phyloP scores from a whole-genome alignment of 495 filamentous ascomycete genomes.

The Pseudotulostoma volvatum region DNA sequence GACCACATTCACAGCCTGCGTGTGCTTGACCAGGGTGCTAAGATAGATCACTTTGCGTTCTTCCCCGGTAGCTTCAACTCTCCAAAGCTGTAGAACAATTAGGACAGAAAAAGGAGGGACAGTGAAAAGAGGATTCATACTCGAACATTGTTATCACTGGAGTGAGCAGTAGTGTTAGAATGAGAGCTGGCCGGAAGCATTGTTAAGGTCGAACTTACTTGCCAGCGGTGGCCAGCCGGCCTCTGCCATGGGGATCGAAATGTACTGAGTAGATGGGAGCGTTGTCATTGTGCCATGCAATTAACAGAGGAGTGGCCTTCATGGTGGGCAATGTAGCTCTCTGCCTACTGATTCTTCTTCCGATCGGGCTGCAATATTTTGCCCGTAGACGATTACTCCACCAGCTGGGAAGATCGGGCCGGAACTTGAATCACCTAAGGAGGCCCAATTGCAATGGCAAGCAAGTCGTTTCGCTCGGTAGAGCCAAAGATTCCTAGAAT shows the following conservation, averaged over 20 bases:
- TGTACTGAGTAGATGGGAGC: slow-evolving; percentile 88
- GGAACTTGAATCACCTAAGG: background rate
- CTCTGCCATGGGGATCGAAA: slow-evolving; percentile 88
- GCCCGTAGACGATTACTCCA: background rate
- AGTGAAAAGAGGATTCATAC: slow-evolving; percentile 35
- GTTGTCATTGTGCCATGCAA: slow-evolving; percentile 94
- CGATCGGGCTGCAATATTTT: background rate
- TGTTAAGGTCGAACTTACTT: slow-evolving; percentile 39
- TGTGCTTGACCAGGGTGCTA: slow-evolving; percentile 80
- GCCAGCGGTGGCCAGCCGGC: slow-evolving; percentile 80
- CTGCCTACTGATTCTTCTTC: background rate
- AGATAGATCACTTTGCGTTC: slow-evolving; percentile 78
- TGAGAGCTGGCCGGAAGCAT: too few relatives aligned
- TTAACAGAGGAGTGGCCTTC: slow-evolving; percentile 81
- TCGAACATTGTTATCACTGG: slow-evolving; percentile 84
- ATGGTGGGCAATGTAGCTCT: slow-evolving; percentile 33
- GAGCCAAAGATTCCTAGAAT: slow-evolving; percentile 1
- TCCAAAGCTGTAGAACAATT: slow-evolving; percentile 56
- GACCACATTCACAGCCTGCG: slow-evolving; percentile 96
- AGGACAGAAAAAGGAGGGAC: slow-evolving; percentile 7
- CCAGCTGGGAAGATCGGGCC: background rate
- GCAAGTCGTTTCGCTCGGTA: slow-evolving; percentile 5
- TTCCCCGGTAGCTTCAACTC: slow-evolving; percentile 70
- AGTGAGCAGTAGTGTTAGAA: too few relatives aligned
- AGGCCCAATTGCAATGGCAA: background rate